These are phyloP conservation scores for Xylogone sp. DNA, from an alignment of 2,329 filamentous ascomycete genomes.

Conservation along the genomic window DNA sequence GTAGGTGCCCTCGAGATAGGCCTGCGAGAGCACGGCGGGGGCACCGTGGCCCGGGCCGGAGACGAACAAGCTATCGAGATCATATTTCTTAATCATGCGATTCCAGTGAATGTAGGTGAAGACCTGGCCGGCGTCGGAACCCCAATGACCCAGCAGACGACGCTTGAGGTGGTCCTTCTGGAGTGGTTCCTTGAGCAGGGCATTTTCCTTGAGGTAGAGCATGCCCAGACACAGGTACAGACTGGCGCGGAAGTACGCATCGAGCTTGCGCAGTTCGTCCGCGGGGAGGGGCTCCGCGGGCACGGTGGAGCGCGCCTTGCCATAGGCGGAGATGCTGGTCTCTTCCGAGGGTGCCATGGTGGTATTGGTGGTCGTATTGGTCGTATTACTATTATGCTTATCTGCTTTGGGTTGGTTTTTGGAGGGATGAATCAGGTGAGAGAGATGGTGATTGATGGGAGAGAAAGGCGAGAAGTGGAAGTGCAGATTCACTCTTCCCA, in stretches of 20 bases:
- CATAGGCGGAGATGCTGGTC: constrained; percentile 58
- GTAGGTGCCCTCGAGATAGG: constrained; percentile 75
- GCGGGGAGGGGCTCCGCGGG: constrained; percentile 56
- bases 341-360: constrained; percentile 17
- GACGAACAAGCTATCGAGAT: constrained; percentile 68
- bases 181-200: constrained; percentile 66
- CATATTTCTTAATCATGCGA: constrained; percentile 75
- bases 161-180: constrained; percentile 69
- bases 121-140: constrained; percentile 74
- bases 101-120: constrained; percentile 84
- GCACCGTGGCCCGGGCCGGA: constrained; percentile 77
- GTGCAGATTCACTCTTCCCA: too few relatives aligned
- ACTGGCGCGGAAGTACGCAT: constrained; percentile 71
- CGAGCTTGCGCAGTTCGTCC: constrained; percentile 65
- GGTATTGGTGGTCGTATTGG: too few relatives aligned
- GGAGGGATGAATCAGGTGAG: not conserved
- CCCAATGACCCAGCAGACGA: constrained; percentile 73
- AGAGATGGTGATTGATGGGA: not conserved
- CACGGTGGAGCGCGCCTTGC: constrained; percentile 61
- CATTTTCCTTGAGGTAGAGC: constrained; percentile 75
- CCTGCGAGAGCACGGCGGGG: constrained; percentile 70
- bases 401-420: too few relatives aligned
- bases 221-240: constrained; percentile 75
- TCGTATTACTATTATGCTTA: too few relatives aligned
- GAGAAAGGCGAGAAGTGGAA: not conserved